phyloP scores from a whole-genome alignment of 805 yeast species.

The Candida berthetii region DNA sequence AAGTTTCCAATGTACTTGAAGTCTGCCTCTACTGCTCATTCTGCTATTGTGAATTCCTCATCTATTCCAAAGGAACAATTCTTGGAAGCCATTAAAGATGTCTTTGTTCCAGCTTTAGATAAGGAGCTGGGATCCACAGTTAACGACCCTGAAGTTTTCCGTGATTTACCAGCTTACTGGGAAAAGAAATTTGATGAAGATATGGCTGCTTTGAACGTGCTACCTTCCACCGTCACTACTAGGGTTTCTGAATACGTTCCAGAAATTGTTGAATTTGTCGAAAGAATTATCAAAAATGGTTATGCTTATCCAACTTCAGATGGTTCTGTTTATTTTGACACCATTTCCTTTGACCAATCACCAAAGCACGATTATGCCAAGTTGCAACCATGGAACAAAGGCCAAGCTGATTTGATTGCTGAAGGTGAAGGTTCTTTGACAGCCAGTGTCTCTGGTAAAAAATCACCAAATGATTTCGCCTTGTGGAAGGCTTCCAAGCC shows the following conservation, averaged over 20 bases:
- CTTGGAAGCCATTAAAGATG: constrained; percentile 57
- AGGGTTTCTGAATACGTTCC: constrained; percentile 95
- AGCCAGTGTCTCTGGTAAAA: constrained; percentile 49
- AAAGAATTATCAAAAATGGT: constrained; percentile 68
- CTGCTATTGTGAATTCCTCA: constrained; percentile 31
- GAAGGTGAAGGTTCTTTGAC: constrained; percentile 94
- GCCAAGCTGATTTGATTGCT: constrained; percentile 73
- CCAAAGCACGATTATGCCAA: constrained; percentile 85
- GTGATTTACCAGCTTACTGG: constrained; percentile 82
- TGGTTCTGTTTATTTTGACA: constrained; percentile 96
- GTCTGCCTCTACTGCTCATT: constrained; percentile 49
- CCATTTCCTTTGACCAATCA: constrained; percentile 67
- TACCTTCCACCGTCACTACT: constrained; percentile 81
- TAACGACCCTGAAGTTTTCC: constrained; percentile 80
- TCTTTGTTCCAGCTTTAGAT: constrained; percentile 71
- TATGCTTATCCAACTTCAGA: constrained; percentile 79
- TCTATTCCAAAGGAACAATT: constrained; percentile 27
- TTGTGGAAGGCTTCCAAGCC: constrained; percentile 95
- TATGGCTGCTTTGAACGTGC: constrained; percentile 79
- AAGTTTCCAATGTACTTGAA: constrained; percentile 80
- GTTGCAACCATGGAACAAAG: constrained; percentile 97
- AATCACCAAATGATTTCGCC: constrained; percentile 82
- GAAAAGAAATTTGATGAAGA: constrained; percentile 80
- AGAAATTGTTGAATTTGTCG: constrained; percentile 78
- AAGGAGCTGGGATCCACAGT: constrained; percentile 65